Base-by-base conservation (phyloP, 2,329 filamentous ascomycete species). In the Phaeosphaeria sp. region DNA sequence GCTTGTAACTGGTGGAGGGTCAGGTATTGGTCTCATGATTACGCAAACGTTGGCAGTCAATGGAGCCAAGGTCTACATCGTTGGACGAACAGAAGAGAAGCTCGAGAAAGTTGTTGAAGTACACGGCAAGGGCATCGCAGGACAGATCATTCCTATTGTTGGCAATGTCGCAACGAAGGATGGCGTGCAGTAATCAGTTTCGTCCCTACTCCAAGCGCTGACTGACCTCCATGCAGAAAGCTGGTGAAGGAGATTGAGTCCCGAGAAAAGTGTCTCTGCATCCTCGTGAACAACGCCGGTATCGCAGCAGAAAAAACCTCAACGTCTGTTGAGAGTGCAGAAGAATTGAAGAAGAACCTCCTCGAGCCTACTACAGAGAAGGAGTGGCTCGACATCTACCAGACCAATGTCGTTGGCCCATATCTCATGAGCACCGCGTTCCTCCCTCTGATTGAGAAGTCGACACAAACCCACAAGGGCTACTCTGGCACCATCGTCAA, bases 281-380 rank as follows among this genome's bases (percentile, higher is more conserved):
- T 82, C 52, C 76, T 82, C 2, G 73, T 82, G 63, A 82, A 82
- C 71, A 82, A 82, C 57, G 80, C 81, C 7, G 81, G 81, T 2
- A 80, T 83, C 48, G 76, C 76, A 17, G 71, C 74, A 17, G 69
- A 64, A 7, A 80, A 79, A 57, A 69, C 69, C 7, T 59, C 68
- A 64, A 74, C 74, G 64, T 62, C 78, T 61, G 78, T 77, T 21
- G 77, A 71, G 15, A 68, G 71, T 13, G 77, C 80, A n/a, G 77
- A 81, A 53, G 77, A 79, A 40, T 66, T 81, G 55, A 77, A 77
- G 53, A 74, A 78, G 54, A 79, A 81, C 49, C 71, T 82, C 15
- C 79, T 82, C 59, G 80, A 81, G 13, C 74, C 78, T 36, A 75
- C 78, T 2, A 70, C 76, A 11, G 79, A 80, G 56, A 74, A 81